Base-by-base conservation (phyloP, 2,329 filamentous ascomycete species). In the Xylariaceae sp. region DNA sequence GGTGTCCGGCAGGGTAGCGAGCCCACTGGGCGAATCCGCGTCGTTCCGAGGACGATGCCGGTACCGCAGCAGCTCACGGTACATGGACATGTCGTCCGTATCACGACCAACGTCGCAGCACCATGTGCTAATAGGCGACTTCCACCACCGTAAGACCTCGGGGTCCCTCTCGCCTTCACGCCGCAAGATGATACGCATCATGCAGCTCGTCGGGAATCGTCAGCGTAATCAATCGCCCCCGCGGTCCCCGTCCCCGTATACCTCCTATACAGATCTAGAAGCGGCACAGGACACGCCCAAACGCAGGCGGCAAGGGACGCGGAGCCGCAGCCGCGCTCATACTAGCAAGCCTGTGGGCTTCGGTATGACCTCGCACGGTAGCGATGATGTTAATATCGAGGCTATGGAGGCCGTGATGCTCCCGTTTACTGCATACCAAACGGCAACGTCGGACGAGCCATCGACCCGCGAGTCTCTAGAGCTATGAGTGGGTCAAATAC, bases 221-320 rank as follows among this genome's bases (percentile, higher is more conserved):
- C 72, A 74, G 41, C 73, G 76, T 26, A 74, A 74, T 59, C 75
- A 76, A 57, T 71, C 71, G 47, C 72, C 72, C 8, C 73, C 72
- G 27, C 63, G 72, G 39, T 73, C 72, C 26, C 64, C 62, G n/a
- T 68, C 65, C 6, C 59, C 61, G 5, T 60, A 64, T 6, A 39
- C 55, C 4, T 29, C 50, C 4, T 53, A 56, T 44, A n/a, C 43
- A 3, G 50, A 12, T 37, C n/a, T 47, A n/a, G 52, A 32, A 7
- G 34, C 50, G 19, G 30, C 30, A 3, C 61, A 65, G 26, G 62
- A 62, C 32, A 47, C 57, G 26, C 56, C 67, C 12, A 67, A 67
- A 54, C 63, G 66, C 50, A 64, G 71, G 47, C 65, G 72, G 30
- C 70, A 71, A 54, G 67, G 72, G 58, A 74, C 72, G 4, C 65